Base-by-base conservation (phyloP, 2,329 filamentous ascomycete genomes). In the Immersiporthe knoxdaviesiana region DNA sequence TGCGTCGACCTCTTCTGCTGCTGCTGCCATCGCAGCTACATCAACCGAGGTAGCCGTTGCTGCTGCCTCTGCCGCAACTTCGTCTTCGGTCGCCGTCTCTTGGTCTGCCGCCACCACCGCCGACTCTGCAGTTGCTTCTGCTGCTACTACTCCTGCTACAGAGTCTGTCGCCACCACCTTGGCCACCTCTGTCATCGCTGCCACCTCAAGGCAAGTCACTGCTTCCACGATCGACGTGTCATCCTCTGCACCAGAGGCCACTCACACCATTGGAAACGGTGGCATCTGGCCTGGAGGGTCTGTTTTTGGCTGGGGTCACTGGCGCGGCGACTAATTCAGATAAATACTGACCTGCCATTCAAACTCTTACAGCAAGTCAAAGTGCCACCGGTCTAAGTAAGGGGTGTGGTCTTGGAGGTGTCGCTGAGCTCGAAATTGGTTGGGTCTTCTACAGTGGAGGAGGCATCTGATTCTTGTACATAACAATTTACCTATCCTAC, bases 361-460 rank as follows among this genome's bases (percentile, higher is more conserved):
- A 35, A 35, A 35, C 39, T 52, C 32, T 10, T 60, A 24, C 24
- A 62, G 59, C 37, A 62, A 62, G 59, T 12, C 59, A 18, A 62
- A 62, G 37, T 62, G 59, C 59, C 32, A 62, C 21, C 59, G 59
- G 24, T 41, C 35, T 37, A 41, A 62, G 35, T 27, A 41, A 37
- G 35, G n/a, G 21, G 0, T 1, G 1, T 7, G 44, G 44, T 11
- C 18, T 47, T 18, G 39, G 41, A 44, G 16, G 41, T 44, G 41
- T 44, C 2, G 41, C 16, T 5, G 16, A 7, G 47, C 47, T 50
- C 7, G n/a, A n/a, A n/a, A 24, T 11, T 24, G 47, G n/a, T 30
- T 27, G 50, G 7, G 11, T n/a, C 50, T 54, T 1, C 3, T 14
- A 24, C 24, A 16, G n/a, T 30, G 11, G n/a, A 14, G 11, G 24